A percentile compares a stretch with the other conserved stretches of the same genome.
These are phyloP conservation scores for Fusarium abutilonis DNA, from an alignment of 2,329 filamentous ascomycete species.

Conservation along the genomic window DNA sequence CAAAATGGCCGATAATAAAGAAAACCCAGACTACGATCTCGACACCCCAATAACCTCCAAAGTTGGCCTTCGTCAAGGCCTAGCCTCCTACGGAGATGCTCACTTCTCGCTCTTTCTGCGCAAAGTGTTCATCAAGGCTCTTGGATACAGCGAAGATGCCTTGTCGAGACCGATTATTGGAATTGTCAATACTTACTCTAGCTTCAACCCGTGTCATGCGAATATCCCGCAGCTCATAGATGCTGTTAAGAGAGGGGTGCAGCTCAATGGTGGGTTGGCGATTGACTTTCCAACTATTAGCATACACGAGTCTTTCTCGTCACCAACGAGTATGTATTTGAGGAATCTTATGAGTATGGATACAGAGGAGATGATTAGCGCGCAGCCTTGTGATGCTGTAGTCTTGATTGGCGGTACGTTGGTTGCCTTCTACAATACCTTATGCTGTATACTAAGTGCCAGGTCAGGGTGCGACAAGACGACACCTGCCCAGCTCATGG, in stretches of 20 bases:
- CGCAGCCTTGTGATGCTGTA: constrained; percentile 75
- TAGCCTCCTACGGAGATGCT: constrained; percentile 76
- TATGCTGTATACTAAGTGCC: neutral
- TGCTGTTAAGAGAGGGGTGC: constrained; percentile 73
- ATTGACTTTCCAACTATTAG: constrained; percentile 81
- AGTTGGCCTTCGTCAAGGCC: constrained; percentile 68
- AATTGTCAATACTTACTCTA: constrained; percentile 77
- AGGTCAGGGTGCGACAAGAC: constrained; percentile 80
- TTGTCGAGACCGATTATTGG: constrained; percentile 77
- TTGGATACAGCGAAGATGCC: constrained; percentile 77
- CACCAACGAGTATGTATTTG: constrained; percentile 79
- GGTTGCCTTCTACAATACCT: neutral
- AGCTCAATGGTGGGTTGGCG: constrained; percentile 72
- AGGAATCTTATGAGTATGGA: constrained; percentile 83
- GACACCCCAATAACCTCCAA: constrained; percentile 59
- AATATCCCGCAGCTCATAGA: constrained; percentile 78
- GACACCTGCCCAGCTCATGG: constrained; percentile 78
- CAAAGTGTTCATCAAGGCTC: constrained; percentile 80
- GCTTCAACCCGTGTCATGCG: constrained; percentile 79
- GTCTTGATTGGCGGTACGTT: constrained; percentile 71
- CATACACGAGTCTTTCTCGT: constrained; percentile 73
- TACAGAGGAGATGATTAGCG: constrained; percentile 79
- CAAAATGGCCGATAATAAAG: constrained; percentile 31
- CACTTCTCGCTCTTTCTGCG: constrained; percentile 80
- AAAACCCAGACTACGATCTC: constrained; percentile 69